A percentile compares a stretch with the other conserved stretches of the same genome.
Evolutionary conservation across 1,139 yeast genomes (phyloP).

Genomic region (Yamadazyma atmosphaerica): DNA sequence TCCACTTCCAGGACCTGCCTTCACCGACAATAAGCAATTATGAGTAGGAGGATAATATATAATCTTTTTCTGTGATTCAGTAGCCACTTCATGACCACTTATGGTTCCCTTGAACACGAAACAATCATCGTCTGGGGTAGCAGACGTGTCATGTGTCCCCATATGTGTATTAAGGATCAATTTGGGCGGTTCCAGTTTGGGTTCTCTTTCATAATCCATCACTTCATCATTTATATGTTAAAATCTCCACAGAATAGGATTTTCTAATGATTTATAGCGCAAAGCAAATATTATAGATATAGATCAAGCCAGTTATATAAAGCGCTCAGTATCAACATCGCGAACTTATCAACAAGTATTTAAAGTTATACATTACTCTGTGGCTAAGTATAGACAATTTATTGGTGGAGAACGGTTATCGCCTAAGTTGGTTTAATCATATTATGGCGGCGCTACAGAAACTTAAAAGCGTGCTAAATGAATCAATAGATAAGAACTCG

Average conservation of each 20-base stretch:
- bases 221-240: not conserved
- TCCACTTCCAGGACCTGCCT: constrained; percentile 80
- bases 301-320: not conserved
- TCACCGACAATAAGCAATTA: constrained; percentile 45
- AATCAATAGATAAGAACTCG: not conserved
- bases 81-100: constrained; percentile 14
- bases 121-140: not conserved
- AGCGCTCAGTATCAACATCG: too few relatives aligned
- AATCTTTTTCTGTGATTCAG: constrained; percentile 37
- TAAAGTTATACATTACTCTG: too few relatives aligned
- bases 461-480: not conserved
- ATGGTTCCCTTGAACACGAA: not conserved
- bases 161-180: too few relatives aligned
- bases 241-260: too few relatives aligned
- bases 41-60: constrained; percentile 35
- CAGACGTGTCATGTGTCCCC: not conserved
- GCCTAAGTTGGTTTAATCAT: not conserved
- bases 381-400: too few relatives aligned
- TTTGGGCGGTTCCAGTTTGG: too few relatives aligned
- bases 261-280: too few relatives aligned
- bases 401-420: too few relatives aligned
- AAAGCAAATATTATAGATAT: too few relatives aligned
- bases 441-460: not conserved
- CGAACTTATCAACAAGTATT: too few relatives aligned
- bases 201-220: too few relatives aligned